phyloP scores from a whole-genome alignment of 305 asterid species.

The Coffea humblotiana region DNA sequence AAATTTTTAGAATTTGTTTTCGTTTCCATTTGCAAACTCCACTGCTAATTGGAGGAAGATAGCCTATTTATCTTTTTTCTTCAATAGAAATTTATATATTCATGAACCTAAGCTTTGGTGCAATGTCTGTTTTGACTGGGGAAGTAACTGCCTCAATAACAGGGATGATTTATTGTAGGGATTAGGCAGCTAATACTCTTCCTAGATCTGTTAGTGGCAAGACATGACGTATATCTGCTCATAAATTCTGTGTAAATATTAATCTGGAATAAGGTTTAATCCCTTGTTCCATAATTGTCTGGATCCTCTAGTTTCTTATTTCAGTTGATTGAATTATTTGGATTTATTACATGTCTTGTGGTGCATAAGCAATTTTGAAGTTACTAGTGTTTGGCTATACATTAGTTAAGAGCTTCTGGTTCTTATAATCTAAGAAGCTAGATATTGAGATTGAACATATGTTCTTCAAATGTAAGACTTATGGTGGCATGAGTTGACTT shows the following conservation, averaged over 20 bases:
- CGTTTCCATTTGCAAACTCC: background rate
- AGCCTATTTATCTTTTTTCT: background rate
- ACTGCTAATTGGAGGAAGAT: background rate
- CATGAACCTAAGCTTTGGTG: background rate
- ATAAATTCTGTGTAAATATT: background rate
- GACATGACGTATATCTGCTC: background rate
- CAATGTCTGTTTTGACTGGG: background rate
- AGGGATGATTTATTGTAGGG: background rate
- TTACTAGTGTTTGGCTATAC: background rate
- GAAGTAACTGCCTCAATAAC: background rate
- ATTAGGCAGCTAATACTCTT: background rate
- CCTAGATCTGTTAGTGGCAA: background rate
- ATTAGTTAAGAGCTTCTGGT: background rate
- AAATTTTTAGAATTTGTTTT: background rate
- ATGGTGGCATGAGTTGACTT: conserved; percentile 6
- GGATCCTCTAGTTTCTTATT: background rate
- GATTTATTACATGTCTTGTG: background rate
- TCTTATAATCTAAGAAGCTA: background rate
- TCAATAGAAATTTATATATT: too few relatives aligned
- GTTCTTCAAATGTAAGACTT: conserved; percentile 11
- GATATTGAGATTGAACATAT: background rate
- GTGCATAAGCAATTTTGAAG: background rate
- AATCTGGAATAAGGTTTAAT: background rate
- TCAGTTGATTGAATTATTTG: background rate
- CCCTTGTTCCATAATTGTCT: background rate